Evolutionary conservation across 257 asterid species (phyloP), one percentile per base, ranked within the genome.

Genomic region (Euphrasia confusa): DNA sequence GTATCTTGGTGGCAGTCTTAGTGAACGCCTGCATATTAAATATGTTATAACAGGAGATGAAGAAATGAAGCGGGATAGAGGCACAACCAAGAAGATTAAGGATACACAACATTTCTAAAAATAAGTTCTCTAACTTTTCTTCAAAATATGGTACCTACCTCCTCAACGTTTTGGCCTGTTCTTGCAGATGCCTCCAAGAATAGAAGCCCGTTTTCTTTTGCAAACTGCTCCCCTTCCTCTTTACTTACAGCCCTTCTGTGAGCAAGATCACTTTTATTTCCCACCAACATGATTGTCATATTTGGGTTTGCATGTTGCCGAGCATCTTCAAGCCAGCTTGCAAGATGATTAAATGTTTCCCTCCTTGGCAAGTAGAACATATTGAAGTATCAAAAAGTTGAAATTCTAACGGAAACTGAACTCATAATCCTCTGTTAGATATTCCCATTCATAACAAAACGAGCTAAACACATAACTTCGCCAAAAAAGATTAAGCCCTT

Each of bases 241-340:
- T 78, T 85, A 69, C 85, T 84, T 18, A 85, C 90, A 61, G 90
- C 94, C 69, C 94, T 81, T 65, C 89, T 68, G 56, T 81, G 90
- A 21, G 84, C 80, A 60, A 84, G 90, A 74, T 87, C 94, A 69
- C 85, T 84, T 74, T 87, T 87, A 71, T 87, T 88, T 87, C 5
- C 96, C 33, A 87, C 74, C 12, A 84, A 94, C 80, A 84, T 82
- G 67, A 87, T 81, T 2, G 87, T 72, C 94, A 87, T 87, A 68
- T 84, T 84, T 35, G 90, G 85, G 72, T 82, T 87, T 55, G 90
- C 94, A 66, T 85, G 96, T 74, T 85, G 91, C 73, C 81, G 76
- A 71, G 94, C 91, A 81, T 88, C 96, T 80, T 83, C 94, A 67
- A 85, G 82, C 96, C 91, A 87, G 74, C 84, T 84, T 24, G 86